Conservation (phyloP, 192 early-diverging fungal species). For the Coemansia sp. region DNA sequence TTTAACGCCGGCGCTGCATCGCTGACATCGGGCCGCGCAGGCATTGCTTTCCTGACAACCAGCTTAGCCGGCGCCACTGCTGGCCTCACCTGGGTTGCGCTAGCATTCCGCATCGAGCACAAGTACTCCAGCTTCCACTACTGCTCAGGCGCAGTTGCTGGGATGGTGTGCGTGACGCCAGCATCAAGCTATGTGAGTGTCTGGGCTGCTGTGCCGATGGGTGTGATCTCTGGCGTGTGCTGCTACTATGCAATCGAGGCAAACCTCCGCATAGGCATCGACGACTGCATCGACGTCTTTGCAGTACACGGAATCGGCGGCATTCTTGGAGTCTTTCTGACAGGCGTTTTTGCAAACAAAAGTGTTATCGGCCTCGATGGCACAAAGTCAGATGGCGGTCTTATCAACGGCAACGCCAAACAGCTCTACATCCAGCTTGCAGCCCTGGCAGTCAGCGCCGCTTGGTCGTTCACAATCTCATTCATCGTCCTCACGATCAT, state of each 20-base stretch:
- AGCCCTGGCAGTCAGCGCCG: slow-evolving; percentile 60
- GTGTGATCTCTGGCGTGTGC: slow-evolving; percentile 62
- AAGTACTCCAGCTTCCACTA: slow-evolving; percentile 81
- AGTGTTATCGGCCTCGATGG: slow-evolving; percentile 71
- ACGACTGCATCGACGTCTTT: slow-evolving; percentile 83
- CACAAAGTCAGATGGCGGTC: slow-evolving; percentile 53
- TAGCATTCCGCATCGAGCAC: slow-evolving; percentile 69
- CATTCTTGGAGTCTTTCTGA: slow-evolving; percentile 78
- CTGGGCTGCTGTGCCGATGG: slow-evolving; percentile 75
- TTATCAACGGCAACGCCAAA: slow-evolving; percentile 67
- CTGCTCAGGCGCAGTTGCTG: slow-evolving; percentile 87
- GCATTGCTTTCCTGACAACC: slow-evolving; percentile 74
- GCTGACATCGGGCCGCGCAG: slow-evolving; percentile 68
- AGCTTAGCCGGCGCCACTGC: slow-evolving; percentile 70
- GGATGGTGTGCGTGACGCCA: slow-evolving; percentile 86
- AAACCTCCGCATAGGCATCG: slow-evolving; percentile 69
- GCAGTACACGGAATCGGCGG: slow-evolving; percentile 75
- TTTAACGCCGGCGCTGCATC: slow-evolving; percentile 86
- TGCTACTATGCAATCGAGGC: slow-evolving; percentile 66
- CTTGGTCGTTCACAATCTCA: slow-evolving; percentile 63
- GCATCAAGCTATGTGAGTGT: slow-evolving; percentile 76
- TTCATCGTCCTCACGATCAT: slow-evolving; percentile 58
- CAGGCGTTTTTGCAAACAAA: slow-evolving; percentile 87
- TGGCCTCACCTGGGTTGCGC: slow-evolving; percentile 68
- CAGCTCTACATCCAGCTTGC: slow-evolving; percentile 73